Evolutionary conservation across 1,284 basidiomycete genomes (phyloP).

Genomic region (Heterobasidion irregulare): DNA sequence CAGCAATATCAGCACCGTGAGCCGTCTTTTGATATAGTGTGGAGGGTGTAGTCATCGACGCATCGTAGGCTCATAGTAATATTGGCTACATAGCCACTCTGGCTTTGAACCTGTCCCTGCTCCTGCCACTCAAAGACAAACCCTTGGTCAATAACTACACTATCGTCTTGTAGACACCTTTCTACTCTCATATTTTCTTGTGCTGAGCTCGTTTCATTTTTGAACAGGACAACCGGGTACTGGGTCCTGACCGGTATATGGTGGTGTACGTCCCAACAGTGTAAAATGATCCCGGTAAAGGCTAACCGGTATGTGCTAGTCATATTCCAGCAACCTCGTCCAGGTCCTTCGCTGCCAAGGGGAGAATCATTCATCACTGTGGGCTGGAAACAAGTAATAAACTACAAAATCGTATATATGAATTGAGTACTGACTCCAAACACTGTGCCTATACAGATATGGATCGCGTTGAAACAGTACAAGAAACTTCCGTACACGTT

Average conservation of each 20-base stretch:
- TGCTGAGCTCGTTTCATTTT: conserved; percentile 5
- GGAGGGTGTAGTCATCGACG: not conserved
- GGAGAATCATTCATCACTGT: conserved; percentile 66
- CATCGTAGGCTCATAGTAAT: conserved; percentile 62
- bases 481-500: conserved; percentile 71
- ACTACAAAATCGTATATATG: not conserved
- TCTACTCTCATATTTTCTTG: not conserved
- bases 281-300: too few relatives aligned
- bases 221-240: conserved; percentile 55
- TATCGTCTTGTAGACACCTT: conserved; percentile 42
- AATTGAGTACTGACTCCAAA: not conserved
- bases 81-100: conserved; percentile 65
- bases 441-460: conserved; percentile 37
- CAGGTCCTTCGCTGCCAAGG: conserved; percentile 65
- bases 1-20: conserved; percentile 77
- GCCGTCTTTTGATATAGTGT: conserved; percentile 14
- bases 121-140: conserved; percentile 61
- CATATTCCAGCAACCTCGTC: conserved; percentile 68
- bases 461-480: conserved; percentile 60
- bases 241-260: conserved; percentile 71
- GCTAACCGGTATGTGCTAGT: conserved; percentile 31
- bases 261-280: conserved; percentile 54
- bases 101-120: conserved; percentile 62
- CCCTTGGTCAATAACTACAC: conserved; percentile 68
- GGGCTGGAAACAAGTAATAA: conserved; percentile 68